Conservation (phyloP, 768 basidiomycete genomes). For the Tylopilus balloui region DNA sequence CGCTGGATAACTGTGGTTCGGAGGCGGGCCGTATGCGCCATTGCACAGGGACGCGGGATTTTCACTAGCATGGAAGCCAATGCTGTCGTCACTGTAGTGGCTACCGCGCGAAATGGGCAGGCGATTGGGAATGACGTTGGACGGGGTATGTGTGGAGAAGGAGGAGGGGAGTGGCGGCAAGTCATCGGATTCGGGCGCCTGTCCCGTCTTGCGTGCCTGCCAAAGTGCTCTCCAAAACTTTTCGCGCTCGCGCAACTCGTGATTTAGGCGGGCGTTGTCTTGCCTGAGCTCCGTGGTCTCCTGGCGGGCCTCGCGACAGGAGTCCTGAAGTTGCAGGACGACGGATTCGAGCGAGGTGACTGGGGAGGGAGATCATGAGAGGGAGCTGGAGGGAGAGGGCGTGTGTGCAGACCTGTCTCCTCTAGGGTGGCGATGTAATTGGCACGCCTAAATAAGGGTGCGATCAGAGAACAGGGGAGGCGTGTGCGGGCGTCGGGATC, state of each 20-base stretch:
- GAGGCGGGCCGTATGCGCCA: slow-evolving; percentile 41
- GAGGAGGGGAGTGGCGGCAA: slow-evolving; percentile 46
- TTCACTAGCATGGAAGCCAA: slow-evolving; percentile 48
- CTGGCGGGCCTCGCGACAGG: slow-evolving; percentile 61
- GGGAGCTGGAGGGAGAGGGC: neutral
- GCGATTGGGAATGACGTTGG: slow-evolving; percentile 32
- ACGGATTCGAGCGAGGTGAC: slow-evolving; percentile 84
- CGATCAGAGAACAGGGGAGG: slow-evolving; percentile 19
- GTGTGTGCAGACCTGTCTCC: slow-evolving; percentile 54
- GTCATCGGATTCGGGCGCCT: slow-evolving; percentile 50
- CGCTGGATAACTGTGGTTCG: slow-evolving; percentile 37
- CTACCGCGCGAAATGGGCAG: slow-evolving; percentile 36
- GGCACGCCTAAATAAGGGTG: slow-evolving; percentile 44
- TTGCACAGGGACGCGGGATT: slow-evolving; percentile 42
- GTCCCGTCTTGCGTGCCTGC: slow-evolving; percentile 57
- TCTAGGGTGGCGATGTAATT: slow-evolving; percentile 87
- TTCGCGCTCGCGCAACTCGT: slow-evolving; percentile 68
- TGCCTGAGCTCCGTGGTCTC: slow-evolving; percentile 60
- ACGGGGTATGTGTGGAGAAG: slow-evolving; percentile 34
- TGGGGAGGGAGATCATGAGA: slow-evolving; percentile 28
- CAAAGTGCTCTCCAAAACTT: slow-evolving; percentile 68
- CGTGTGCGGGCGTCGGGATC: slow-evolving; percentile 4
- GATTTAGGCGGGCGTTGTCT: slow-evolving; percentile 60
- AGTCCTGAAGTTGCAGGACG: slow-evolving; percentile 78
- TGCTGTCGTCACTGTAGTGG: slow-evolving; percentile 37